Evolutionary conservation across 2,329 filamentous ascomycete genomes (phyloP), one percentile per base, ranked within the genome.

Genomic region (Diaporthe citriasiana): DNA sequence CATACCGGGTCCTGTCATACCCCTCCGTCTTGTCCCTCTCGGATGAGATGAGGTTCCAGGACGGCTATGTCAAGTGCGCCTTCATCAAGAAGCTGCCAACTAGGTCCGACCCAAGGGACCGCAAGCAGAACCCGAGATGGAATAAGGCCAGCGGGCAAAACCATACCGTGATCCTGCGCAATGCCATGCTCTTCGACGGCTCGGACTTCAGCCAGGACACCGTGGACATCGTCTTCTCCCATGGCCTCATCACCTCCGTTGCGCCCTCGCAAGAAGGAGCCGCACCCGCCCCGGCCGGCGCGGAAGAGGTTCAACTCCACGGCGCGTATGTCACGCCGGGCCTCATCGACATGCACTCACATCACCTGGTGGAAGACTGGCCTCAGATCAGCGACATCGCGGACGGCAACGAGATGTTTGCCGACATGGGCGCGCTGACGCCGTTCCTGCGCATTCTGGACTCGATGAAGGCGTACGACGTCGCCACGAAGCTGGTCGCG

Each of bases 331-430:
- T 86, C 35, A 86, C 84, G 0, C 85, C 85, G 0, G 85, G 85
- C 1, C 76, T 87, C 6, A 82, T 87, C 1, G 85, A 87, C 75
- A 83, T 86, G 81, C 85, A 87, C 77, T 85, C 84, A 3, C 85
- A 87, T 76, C 83, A 85, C 74, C 78, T 83, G 30, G 60, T 81
- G 1, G 72, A 74, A 12, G 47, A 78, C 25, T 85, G 83, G 82
- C 85, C 85, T 1, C 30, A n/a, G 5, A 73, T 82, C 2, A 59
- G 63, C n/a, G 77, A 79, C 17, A 81, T 77, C 8, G 77, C 77
- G 6, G 85, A 86, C 75, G 77, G 72, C 19, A 85, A 85, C 70
- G 85, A 86, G 71, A 70, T 83, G 40, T 73, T 81, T 53, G 65
- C 74, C 10, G 77, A 78, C 12, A 79, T 78, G 30, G 82, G 81